Conservation (phyloP, 768 basidiomycete species). For the Myochromella boudieri region DNA sequence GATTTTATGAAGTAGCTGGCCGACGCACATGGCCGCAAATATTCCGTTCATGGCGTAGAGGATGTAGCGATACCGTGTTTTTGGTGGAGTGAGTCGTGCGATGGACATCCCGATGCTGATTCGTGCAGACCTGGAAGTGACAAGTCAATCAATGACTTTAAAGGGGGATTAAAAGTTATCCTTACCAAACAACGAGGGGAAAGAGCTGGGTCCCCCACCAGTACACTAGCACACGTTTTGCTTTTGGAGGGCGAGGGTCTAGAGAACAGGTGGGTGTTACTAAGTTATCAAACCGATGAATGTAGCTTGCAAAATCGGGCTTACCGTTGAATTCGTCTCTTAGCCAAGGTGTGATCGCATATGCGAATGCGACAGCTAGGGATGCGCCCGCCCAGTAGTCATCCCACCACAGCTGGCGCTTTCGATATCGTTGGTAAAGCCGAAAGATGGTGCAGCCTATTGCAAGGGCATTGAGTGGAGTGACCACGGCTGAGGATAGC, state of each 20-base stretch:
- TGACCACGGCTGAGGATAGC: too few relatives aligned
- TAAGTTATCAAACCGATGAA: too few relatives aligned
- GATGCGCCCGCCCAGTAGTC: slow-evolving; percentile 19
- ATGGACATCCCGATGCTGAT: slow-evolving; percentile 6
- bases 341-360: slow-evolving; percentile 11
- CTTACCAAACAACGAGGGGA: slow-evolving; percentile 16
- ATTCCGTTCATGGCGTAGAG: neutral
- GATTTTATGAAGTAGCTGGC: neutral
- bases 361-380: slow-evolving; percentile 7
- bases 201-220: slow-evolving; percentile 9
- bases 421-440: slow-evolving; percentile 15
- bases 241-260: slow-evolving; percentile 6
- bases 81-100: neutral
- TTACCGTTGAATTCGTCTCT: slow-evolving; percentile 3
- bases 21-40: neutral
- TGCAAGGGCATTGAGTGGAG: slow-evolving; percentile 14
- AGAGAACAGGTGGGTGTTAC: too few relatives aligned
- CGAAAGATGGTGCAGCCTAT: slow-evolving; percentile 17
- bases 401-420: slow-evolving; percentile 22
- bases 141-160: neutral
- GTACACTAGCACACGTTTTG: slow-evolving; percentile 6
- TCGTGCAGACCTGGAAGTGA: slow-evolving; percentile 12
- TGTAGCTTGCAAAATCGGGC: neutral
- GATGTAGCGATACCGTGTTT: neutral
- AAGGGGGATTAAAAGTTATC: too few relatives aligned